Evolutionary conservation across 2,329 filamentous ascomycete species (phyloP), one percentile per base, ranked within the genome.

Genomic region (Clonostachys solani): DNA sequence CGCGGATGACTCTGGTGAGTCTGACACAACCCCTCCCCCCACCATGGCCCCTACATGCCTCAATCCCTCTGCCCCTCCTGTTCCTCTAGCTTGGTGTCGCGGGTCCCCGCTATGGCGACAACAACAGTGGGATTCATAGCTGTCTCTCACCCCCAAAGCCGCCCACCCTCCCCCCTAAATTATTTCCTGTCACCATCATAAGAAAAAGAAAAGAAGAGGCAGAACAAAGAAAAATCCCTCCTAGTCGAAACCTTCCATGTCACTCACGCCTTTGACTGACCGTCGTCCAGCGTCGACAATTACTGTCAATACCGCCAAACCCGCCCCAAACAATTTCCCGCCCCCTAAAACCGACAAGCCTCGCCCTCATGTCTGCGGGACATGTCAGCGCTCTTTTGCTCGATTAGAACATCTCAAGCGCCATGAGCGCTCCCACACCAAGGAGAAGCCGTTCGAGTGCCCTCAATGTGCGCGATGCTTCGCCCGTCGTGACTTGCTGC

Each of bases 381-480:
- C 92, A 43, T 99, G 94, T 67, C 82, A 85, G 60, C 85, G 94
- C 54, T 95, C 89, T 33, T 99, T 99, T 66, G 94, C 94, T 49
- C 85, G 94, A 51, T 74, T 99, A 58, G 94, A 99, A 71, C 94
- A 99, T 66, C 74, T 99, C 56, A 99, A 99, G 73, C 87, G 94
- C 51, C 94, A 99, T 68, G 94, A 97, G 71, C 83, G 94, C 52
- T 96, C 91, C n/a, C 92, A 96, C 65, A 96, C 92, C 41, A 96
- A 99, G 67, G 92, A 99, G 72, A 99, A 99, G 75, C 94, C 94
- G 1, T 99, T 99, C 59, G 91, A 96, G 68, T 99, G 94, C 60
- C 89, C 90, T 29, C 90, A 97, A 66, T 99, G 94, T 68, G 81
- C 89, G 36, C 77, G 94, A 69, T 97, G 94, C 71, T 99, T 99